Percentiles rank a stretch among this genome's conserved stretches.
Evolutionary conservation across 805 yeast genomes (phyloP).

Genomic region (Saccharomycopsis sp.): DNA sequence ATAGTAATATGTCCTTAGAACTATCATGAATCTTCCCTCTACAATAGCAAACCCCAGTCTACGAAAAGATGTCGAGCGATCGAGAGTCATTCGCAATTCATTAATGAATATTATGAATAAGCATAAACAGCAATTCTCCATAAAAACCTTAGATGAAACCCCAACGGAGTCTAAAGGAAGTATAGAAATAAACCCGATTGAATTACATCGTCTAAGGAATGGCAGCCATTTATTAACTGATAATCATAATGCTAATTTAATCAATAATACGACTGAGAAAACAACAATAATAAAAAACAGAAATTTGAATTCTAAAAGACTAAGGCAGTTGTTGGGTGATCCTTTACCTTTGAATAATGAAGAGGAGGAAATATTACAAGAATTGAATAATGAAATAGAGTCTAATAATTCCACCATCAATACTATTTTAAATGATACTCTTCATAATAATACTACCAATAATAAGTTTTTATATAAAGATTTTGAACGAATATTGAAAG

Average conservation of each 20-base stretch:
- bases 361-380: background rate
- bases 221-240: background rate
- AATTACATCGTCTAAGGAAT: background rate
- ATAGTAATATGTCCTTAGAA: no score
- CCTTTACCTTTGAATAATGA: conserved; percentile 9
- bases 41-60: no score
- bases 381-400: background rate
- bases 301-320: background rate
- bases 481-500: no score
- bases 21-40: no score
- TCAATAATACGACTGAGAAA: no score
- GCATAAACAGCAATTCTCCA: background rate
- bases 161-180: background rate
- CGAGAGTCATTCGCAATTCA: conserved; percentile 2
- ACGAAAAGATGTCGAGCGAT: conserved; percentile 9
- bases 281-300: background rate
- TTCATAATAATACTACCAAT: no score
- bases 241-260: background rate
- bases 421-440: background rate
- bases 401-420: background rate
- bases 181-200: background rate
- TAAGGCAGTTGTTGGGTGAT: conserved; percentile 5
- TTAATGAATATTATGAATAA: conserved; percentile 5
- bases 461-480: no score
- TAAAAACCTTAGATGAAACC: background rate